Base-by-base conservation (phyloP, 192 early-diverging fungal species). In the Backusella macrospora region DNA sequence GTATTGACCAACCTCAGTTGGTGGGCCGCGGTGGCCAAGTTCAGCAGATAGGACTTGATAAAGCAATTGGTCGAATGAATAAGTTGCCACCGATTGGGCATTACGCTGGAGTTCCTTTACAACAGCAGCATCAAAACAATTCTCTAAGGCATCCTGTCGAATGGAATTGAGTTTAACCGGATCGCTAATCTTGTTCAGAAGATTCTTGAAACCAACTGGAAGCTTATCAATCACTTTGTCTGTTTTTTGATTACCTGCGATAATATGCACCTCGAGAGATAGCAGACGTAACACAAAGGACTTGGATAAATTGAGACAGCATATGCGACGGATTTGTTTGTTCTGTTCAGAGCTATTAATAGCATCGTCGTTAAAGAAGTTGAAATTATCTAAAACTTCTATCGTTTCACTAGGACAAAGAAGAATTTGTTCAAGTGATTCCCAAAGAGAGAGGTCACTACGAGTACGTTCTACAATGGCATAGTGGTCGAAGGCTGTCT, bases 401-500 rank as follows among this genome's bases (percentile, higher is more conserved):
- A 13, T 65, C 1, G 7, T 6, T 65, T 65, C 63, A 16, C 37
- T n/a, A n/a, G 34, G 34, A 8, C 75, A 76, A 23, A 80, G 43
- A 68, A 83, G 39, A 42, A 88, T 78, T 23, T 69, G 69, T 6
- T 65, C 73, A 5, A 88, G 68, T 18, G 69, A 76, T 29, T 78
- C 72, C 86, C 86, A 88, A 45, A 88, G 76, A 7, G 64, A 52
- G 8, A 77, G 73, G 38, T 88, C 79, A 23, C 77, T 81, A 21
- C 81, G 80, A 21, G 80, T 63, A 38, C 74, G 73, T 71, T 81
- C 77, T 55, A 84, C 74, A 55, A 81, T 43, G 12, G 80, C 59
- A 45, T 78, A 77, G 62, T 80, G 81, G 45, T 83, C 81, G 34
- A 78, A 73, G 6, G 83, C 80, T 6, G 79, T 83, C 42, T 83